Evolutionary conservation across 495 filamentous ascomycete species (phyloP), one percentile per base, ranked within the genome.

Genomic region (Patellaria atrata): DNA sequence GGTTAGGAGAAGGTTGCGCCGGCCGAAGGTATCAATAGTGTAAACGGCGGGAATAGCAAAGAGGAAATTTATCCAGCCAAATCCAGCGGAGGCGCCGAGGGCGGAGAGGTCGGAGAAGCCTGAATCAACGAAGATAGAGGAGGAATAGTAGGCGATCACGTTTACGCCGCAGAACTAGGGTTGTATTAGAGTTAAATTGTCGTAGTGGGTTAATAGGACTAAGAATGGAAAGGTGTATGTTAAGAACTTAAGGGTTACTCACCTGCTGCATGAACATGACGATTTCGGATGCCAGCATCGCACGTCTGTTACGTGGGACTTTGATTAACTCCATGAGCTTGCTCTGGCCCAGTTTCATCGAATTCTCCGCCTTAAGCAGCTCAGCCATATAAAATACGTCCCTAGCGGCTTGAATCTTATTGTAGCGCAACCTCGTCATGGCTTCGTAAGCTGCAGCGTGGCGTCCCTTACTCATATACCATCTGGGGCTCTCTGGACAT

Each of bases 231-330:
- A n/a, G n/a, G n/a, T n/a, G n/a, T n/a, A n/a, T n/a, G n/a, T n/a
- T n/a, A n/a, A n/a, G n/a, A n/a, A n/a, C 16, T 5, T 12, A n/a
- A n/a, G n/a, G n/a, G n/a, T 12, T 17, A 33, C 55, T 44, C 49
- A 82, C 75, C 56, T 86, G 83, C 48, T 89, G 83, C 71, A 82
- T 74, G 41, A 83, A 85, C 80, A 86, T 85, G 35, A 87, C 75
- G 42, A 83, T 75, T 46, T 75, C 65, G 1, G 73, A 77, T 2
- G 77, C 78, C 24, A 79, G 42, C 60, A 77, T 69, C 3, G 82
- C 82, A 22, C 82, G 71, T n/a, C 82, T 69, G 50, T 85, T 87
- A 22, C 83, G 70, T 14, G 76, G 76, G 10, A 87, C 64, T 4
- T 68, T 79, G 32, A 84, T 67, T 29, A 89, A 48, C 43, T 89